A percentile compares a stretch with the other conserved stretches of the same genome.
phyloP scores from a whole-genome alignment of 768 basidiomycete species.

The Cubamyces lactineus region DNA sequence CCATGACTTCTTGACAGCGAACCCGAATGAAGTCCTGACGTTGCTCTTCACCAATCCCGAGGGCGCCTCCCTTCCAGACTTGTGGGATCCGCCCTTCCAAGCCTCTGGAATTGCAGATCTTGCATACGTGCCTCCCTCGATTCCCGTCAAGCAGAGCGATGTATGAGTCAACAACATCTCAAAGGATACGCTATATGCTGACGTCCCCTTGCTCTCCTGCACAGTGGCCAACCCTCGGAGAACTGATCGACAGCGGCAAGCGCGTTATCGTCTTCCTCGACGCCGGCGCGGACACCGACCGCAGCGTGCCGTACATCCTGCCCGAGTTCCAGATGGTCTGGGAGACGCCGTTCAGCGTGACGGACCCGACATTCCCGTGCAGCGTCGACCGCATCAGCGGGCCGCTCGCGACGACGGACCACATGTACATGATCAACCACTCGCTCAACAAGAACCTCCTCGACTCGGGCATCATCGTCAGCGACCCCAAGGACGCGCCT shows the following conservation, averaged over 20 bases:
- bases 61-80: constrained; percentile 46
- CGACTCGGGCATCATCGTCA: constrained; percentile 33
- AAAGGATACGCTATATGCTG: neutral
- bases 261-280: constrained; percentile 69
- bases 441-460: constrained; percentile 49
- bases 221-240: constrained; percentile 67
- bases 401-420: constrained; percentile 50
- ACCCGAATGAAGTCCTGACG: constrained; percentile 69
- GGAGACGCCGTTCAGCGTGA: constrained; percentile 59
- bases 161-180: constrained; percentile 4
- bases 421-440: constrained; percentile 65
- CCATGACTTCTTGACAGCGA: constrained; percentile 57
- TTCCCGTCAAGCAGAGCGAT: constrained; percentile 31
- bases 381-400: constrained; percentile 53
- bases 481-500: constrained; percentile 32
- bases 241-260: constrained; percentile 62
- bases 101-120: constrained; percentile 44
- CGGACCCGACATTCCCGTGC: constrained; percentile 56
- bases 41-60: constrained; percentile 72
- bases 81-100: constrained; percentile 59
- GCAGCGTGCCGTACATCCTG: constrained; percentile 51
- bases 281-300: constrained; percentile 39
- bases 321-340: constrained; percentile 65
- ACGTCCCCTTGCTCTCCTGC: constrained; percentile 20
- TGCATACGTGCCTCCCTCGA: constrained; percentile 53